Evolutionary conservation across 2,329 filamentous ascomycete species (phyloP).

Genomic region (Pyricularia sp.): DNA sequence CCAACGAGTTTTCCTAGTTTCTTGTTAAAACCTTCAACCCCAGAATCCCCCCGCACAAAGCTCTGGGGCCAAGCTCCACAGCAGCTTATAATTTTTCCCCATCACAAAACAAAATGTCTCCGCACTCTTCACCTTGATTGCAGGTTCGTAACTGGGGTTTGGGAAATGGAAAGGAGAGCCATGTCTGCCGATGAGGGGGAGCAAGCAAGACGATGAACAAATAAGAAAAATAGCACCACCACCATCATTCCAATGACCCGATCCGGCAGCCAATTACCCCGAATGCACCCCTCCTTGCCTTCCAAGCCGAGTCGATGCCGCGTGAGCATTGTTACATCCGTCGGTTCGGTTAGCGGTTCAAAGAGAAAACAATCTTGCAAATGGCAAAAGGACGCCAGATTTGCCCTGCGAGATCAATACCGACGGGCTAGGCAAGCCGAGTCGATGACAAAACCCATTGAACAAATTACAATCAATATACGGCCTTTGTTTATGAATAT

Average conservation of each 20-base stretch:
- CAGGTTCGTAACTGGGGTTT: background rate
- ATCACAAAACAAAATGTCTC: background rate
- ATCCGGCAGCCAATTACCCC: background rate
- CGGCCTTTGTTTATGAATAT: background rate
- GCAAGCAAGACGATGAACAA: background rate
- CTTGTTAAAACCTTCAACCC: background rate
- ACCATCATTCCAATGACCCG: background rate
- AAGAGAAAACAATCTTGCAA: too few relatives aligned
- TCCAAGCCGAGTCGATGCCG: background rate
- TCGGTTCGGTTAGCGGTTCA: background rate
- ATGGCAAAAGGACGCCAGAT: too few relatives aligned
- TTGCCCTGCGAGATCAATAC: background rate
- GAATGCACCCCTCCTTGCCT: background rate
- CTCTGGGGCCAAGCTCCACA: background rate
- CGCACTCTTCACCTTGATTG: background rate
- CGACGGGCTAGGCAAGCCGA: background rate
- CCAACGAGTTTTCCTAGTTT: background rate
- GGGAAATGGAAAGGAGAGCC: background rate
- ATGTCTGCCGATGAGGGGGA: background rate
- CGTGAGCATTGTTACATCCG: background rate
- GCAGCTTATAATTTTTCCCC: background rate
- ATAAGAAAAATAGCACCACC: background rate
- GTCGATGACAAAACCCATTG: background rate
- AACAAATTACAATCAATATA: background rate
- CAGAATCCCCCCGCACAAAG: background rate